phyloP scores from a whole-genome alignment of 1,284 basidiomycete genomes.

The Pascua sp. region DNA sequence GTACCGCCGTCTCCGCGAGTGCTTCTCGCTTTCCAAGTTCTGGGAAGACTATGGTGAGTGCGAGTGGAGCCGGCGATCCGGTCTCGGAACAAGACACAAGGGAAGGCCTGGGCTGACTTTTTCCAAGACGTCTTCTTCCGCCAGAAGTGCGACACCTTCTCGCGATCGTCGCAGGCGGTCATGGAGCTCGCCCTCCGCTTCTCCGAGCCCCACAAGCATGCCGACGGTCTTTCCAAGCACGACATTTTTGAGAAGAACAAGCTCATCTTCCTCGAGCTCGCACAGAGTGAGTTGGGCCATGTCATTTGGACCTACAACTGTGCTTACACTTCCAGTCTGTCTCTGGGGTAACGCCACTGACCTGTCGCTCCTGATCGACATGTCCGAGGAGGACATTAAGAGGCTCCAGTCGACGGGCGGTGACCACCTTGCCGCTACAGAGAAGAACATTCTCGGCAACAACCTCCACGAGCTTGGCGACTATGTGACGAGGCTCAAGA shows the following conservation, averaged over 20 bases:
- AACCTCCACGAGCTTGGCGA: conserved; percentile 73
- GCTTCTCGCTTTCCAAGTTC: conserved; percentile 87
- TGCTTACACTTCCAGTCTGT: conserved; percentile 60
- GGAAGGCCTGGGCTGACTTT: conserved; percentile 46
- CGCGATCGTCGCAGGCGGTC: conserved; percentile 81
- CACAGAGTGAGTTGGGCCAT: conserved; percentile 61
- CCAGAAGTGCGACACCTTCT: conserved; percentile 95
- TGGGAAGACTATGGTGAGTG: conserved; percentile 75
- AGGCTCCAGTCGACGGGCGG: conserved; percentile 95
- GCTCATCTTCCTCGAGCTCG: conserved; percentile 88
- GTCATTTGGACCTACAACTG: conserved; percentile 1
- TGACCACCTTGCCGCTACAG: conserved; percentile 88
- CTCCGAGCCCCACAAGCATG: conserved; percentile 65
- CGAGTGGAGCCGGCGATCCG: background rate
- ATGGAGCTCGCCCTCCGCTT: conserved; percentile 94
- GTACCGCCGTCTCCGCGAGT: conserved; percentile 91
- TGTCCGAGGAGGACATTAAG: conserved; percentile 98
- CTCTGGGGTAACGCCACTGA: conserved; percentile 98
- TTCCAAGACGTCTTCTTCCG: conserved; percentile 66
- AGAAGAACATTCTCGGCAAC: conserved; percentile 68
- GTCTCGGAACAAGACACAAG: background rate
- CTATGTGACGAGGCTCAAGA: conserved; percentile 69
- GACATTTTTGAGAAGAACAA: conserved; percentile 71
- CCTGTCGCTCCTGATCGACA: conserved; percentile 91
- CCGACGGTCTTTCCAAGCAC: conserved; percentile 38